Conservation (phyloP, 140 eudicot genomes). For the Oenanthe javanica region DNA sequence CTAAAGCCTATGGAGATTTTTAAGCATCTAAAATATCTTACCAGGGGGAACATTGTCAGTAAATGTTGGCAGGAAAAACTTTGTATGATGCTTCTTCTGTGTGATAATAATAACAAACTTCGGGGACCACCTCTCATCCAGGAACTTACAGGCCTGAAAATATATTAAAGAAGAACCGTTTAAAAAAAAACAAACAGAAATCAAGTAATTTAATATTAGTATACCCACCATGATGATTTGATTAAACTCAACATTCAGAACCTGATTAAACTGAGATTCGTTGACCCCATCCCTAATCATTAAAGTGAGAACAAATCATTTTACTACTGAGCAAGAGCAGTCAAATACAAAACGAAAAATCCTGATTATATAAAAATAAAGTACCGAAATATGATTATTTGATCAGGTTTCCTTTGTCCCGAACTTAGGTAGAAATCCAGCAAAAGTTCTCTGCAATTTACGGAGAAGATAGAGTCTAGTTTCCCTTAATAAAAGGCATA, state of each 20-base stretch:
- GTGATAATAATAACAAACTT: slow-evolving; percentile 68
- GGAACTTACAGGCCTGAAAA: slow-evolving; percentile 51
- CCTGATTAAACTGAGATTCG: slow-evolving; percentile 47
- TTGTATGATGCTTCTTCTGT: slow-evolving; percentile 67
- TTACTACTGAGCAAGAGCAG: neutral
- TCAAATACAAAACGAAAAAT: no score
- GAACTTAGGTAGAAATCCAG: no score
- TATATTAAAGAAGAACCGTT: neutral
- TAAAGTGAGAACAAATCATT: neutral
- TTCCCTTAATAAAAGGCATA: no score
- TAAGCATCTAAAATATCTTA: neutral
- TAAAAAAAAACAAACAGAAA: no score
- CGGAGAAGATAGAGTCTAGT: no score
- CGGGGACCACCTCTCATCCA: slow-evolving; percentile 44
- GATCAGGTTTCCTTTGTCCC: no score
- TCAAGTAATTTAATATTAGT: no score
- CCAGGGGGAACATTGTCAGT: slow-evolving; percentile 67
- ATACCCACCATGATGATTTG: slow-evolving; percentile 43
- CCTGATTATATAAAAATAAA: no score
- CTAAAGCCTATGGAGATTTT: no score
- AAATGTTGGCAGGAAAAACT: slow-evolving; percentile 40
- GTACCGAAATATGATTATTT: no score
- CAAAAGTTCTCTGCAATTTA: no score
- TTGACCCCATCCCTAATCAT: slow-evolving; percentile 53
- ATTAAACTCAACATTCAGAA: slow-evolving; percentile 57